These are phyloP conservation scores for Cryomyces minteri DNA, from an alignment of 495 filamentous ascomycete genomes.

Conservation along the genomic window DNA sequence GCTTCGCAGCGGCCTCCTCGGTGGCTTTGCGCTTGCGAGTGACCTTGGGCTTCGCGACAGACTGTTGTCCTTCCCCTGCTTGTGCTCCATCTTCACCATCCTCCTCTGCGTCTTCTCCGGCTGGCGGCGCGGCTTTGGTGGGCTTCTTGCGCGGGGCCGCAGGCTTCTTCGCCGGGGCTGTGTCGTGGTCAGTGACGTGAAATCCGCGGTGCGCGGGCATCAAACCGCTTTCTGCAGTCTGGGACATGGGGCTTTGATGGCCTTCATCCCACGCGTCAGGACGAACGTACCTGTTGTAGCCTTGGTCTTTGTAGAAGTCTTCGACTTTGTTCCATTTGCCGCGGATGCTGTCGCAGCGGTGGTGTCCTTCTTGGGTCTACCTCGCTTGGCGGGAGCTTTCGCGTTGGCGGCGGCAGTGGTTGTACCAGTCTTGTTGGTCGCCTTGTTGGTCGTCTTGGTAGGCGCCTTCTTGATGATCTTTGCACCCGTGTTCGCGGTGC, in stretches of 20 bases:
- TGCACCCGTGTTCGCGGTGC: not conserved
- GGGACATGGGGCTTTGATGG: not conserved
- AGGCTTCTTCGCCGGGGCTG: not conserved
- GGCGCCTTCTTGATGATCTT: constrained; percentile 3
- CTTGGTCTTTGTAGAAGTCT: constrained; percentile 1
- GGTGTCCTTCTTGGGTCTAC: not conserved
- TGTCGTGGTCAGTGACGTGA: not conserved
- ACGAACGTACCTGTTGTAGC: not conserved
- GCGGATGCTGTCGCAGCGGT: not conserved
- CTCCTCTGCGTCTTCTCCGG: not conserved
- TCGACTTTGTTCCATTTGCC: constrained; percentile 1
- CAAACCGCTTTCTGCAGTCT: too few relatives aligned
- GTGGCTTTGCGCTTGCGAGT: constrained; percentile 1
- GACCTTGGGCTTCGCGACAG: not conserved
- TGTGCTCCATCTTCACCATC: not conserved
- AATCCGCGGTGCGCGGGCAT: too few relatives aligned
- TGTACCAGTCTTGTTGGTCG: constrained; percentile 1
- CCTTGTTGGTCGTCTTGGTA: not conserved
- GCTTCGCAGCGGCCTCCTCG: not conserved
- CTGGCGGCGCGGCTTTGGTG: not conserved
- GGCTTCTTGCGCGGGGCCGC: not conserved
- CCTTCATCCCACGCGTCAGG: not conserved
- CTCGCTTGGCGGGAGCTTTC: not conserved
- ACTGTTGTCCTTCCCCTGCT: too few relatives aligned
- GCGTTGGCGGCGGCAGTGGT: constrained; percentile 1